These are phyloP conservation scores for Camelina neglecta DNA, from an alignment of 345 rosid species.

Conservation along the genomic window DNA sequence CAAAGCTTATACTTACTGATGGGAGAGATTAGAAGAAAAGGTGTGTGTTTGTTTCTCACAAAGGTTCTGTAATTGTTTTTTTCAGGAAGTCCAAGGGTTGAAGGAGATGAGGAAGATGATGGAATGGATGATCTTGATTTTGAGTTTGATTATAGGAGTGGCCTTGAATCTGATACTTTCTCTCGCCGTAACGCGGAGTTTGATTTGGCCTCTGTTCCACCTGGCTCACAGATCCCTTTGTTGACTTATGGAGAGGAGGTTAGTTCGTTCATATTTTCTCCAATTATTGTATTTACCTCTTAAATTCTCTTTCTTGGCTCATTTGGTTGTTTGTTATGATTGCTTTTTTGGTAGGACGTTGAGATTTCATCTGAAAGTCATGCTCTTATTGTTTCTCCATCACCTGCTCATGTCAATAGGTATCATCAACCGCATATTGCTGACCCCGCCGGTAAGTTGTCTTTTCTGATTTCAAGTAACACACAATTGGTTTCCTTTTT, in stretches of 20 bases:
- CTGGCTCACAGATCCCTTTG: conserved; percentile 62
- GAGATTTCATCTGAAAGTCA: conserved; percentile 77
- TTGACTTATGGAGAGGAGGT: conserved; percentile 81
- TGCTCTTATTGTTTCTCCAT: conserved; percentile 80
- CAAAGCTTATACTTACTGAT: neutral
- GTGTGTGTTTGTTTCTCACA: conserved; percentile 4
- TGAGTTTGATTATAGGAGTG: conserved; percentile 55
- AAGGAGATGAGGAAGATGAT: conserved; percentile 88
- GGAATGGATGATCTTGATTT: conserved; percentile 80
- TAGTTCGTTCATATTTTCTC: conserved; percentile 26
- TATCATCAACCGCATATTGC: conserved; percentile 57
- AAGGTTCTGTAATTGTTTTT: conserved; percentile 5
- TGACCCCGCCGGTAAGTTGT: conserved; percentile 66
- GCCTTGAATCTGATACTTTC: conserved; percentile 52
- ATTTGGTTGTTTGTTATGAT: conserved; percentile 3
- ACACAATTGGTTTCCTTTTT: neutral
- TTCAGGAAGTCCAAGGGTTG: conserved; percentile 73
- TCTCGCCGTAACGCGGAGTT: conserved; percentile 58
- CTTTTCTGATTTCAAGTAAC: neutral
- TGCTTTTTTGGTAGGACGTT: conserved; percentile 52
- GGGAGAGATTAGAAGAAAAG: neutral
- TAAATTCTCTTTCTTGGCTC: neutral
- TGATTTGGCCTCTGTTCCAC: conserved; percentile 64
- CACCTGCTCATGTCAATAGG: conserved; percentile 56
- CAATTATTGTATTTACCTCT: conserved; percentile 3